Conservation (phyloP, 2,329 filamentous ascomycete genomes). For the Periconia sp. region DNA sequence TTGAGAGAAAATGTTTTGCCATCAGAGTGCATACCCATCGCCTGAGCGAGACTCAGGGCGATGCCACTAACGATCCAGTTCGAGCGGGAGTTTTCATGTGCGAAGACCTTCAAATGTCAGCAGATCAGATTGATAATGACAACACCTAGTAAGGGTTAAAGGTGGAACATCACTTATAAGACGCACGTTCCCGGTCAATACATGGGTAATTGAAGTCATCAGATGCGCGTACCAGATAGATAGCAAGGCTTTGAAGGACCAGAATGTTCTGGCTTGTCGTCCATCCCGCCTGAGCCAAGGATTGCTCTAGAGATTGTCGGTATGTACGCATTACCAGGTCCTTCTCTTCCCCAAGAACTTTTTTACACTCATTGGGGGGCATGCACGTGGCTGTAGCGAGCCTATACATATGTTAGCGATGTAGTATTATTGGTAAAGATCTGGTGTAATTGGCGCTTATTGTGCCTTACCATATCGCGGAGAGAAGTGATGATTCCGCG, state of each 20-base stretch:
- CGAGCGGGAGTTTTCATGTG: slow-evolving; percentile 8
- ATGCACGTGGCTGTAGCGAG: slow-evolving; percentile 9
- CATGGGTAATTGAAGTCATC: not conserved
- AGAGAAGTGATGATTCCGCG: slow-evolving; percentile 10
- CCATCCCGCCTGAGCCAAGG: slow-evolving; percentile 12
- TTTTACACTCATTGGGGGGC: slow-evolving; percentile 8
- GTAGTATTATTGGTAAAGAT: not conserved
- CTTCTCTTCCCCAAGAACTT: slow-evolving; percentile 8
- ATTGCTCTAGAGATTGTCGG: slow-evolving; percentile 11
- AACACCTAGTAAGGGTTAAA: no score
- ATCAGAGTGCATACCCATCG: slow-evolving; percentile 17
- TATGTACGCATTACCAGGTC: slow-evolving; percentile 12
- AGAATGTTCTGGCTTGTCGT: slow-evolving; percentile 15
- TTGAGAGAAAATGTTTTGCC: slow-evolving; percentile 5
- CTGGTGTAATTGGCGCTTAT: no score
- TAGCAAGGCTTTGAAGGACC: slow-evolving; percentile 12
- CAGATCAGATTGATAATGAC: no score
- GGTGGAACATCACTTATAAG: no score
- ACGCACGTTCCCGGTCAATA: not conserved
- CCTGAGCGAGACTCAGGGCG: slow-evolving; percentile 13
- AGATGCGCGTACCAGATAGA: slow-evolving; percentile 9
- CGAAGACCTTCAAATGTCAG: slow-evolving; percentile 10
- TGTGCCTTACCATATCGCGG: slow-evolving; percentile 16
- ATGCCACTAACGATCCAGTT: slow-evolving; percentile 19
- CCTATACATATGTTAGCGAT: not conserved